These are phyloP conservation scores for Colletotrichum tanaceti DNA, from an alignment of 2,329 filamentous ascomycete genomes.

Conservation along the genomic window DNA sequence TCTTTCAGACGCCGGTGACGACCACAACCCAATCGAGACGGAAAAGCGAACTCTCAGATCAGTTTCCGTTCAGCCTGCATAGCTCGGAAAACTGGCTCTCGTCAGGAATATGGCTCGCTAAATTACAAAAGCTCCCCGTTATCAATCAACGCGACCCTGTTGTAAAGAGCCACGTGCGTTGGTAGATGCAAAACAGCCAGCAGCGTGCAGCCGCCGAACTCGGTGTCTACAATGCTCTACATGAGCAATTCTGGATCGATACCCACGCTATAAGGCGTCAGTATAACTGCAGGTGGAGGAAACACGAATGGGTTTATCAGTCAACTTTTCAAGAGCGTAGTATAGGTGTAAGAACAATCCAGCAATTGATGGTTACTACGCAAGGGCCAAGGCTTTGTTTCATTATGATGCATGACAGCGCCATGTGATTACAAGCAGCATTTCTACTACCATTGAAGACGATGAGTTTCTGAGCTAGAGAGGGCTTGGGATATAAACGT, in stretches of 20 bases:
- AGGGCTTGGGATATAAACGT: too few species aligned
- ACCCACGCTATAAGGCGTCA: slow-evolving; percentile 39
- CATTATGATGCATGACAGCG: too few species aligned
- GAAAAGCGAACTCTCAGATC: background rate
- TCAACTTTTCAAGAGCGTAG: too few species aligned
- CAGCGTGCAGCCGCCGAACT: slow-evolving; percentile 42
- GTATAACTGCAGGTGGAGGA: background rate
- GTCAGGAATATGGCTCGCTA: background rate
- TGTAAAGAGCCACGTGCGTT: slow-evolving; percentile 38
- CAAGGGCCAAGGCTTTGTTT: too few species aligned
- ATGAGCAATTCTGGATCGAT: slow-evolving; percentile 42
- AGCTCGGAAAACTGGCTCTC: slow-evolving; percentile 9
- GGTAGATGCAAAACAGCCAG: slow-evolving; percentile 43
- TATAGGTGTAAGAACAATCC: too few species aligned
- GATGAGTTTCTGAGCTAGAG: too few species aligned
- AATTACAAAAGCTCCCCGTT: slow-evolving; percentile 3
- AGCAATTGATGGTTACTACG: too few species aligned
- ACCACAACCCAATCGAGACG: too few species aligned
- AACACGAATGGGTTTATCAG: background rate
- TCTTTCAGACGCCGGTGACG: too few species aligned
- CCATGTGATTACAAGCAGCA: too few species aligned
- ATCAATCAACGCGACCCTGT: slow-evolving; percentile 39
- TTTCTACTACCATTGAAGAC: too few species aligned
- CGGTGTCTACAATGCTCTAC: slow-evolving; percentile 43
- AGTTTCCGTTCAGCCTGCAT: background rate